phyloP scores from a whole-genome alignment of 345 rosid genomes.

The Conringia planisiliqua region DNA sequence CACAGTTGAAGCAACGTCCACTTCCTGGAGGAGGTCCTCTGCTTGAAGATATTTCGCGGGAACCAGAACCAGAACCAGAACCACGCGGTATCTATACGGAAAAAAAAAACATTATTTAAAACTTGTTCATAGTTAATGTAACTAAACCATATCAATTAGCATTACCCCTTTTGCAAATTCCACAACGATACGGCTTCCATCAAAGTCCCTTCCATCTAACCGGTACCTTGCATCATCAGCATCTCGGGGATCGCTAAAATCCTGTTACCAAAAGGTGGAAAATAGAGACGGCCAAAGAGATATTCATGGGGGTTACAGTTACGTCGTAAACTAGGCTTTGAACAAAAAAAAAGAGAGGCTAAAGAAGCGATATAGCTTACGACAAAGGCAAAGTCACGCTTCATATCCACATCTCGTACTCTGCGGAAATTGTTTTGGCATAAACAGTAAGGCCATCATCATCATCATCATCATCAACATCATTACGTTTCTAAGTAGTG shows the following conservation, averaged over 20 bases:
- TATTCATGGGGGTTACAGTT: neutral
- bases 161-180: slow-evolving; percentile 79
- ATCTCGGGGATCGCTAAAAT: slow-evolving; percentile 84
- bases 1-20: slow-evolving; percentile 88
- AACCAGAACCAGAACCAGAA: slow-evolving; percentile 27
- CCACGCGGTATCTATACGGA: slow-evolving; percentile 61
- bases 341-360: neutral
- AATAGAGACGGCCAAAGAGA: slow-evolving; percentile 18
- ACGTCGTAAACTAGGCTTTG: neutral
- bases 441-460: slow-evolving; percentile 81
- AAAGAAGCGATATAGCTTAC: slow-evolving; percentile 36
- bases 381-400: slow-evolving; percentile 95
- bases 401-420: slow-evolving; percentile 96
- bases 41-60: slow-evolving; percentile 61
- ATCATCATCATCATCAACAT: slow-evolving; percentile 57
- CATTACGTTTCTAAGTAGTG: slow-evolving; percentile 63
- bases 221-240: slow-evolving; percentile 87
- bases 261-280: slow-evolving; percentile 43
- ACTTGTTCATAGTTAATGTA: neutral
- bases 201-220: slow-evolving; percentile 69
- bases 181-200: slow-evolving; percentile 83
- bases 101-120: neutral
- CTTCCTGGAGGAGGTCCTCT: slow-evolving; percentile 90
- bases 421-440: slow-evolving; percentile 88
- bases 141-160: neutral